Conservation (phyloP, 257 asterid species). For the Craterostigma plantagineum region DNA sequence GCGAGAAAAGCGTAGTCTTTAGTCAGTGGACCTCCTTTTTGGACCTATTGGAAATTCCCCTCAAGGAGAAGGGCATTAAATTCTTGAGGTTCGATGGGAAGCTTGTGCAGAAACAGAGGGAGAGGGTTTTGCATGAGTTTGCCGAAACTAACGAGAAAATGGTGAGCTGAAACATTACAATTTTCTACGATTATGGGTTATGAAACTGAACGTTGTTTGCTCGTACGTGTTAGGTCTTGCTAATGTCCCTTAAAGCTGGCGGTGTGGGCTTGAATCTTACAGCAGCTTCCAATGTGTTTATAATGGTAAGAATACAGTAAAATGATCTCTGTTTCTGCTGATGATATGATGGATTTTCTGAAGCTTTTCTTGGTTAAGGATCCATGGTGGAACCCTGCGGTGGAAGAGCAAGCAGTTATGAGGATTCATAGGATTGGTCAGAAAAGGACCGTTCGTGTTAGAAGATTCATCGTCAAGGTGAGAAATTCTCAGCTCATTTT, state of each 20-base stretch:
- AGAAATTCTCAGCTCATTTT: background rate
- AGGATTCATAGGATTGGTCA: constrained; percentile 98
- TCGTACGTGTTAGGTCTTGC: constrained; percentile 40
- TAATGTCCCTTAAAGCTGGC: constrained; percentile 95
- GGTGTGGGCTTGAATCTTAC: constrained; percentile 96
- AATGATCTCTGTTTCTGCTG: background rate
- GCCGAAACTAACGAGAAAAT: constrained; percentile 55
- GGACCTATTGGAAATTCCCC: constrained; percentile 87
- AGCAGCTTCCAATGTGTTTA: constrained; percentile 86
- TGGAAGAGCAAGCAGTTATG: constrained; percentile 98
- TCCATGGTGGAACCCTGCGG: constrained; percentile 99
- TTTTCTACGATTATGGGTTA: background rate
- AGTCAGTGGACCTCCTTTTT: constrained; percentile 98
- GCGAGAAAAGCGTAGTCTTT: constrained; percentile 61
- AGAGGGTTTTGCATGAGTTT: constrained; percentile 65
- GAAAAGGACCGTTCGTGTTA: constrained; percentile 53
- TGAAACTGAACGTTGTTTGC: background rate
- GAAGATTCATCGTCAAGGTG: constrained; percentile 79
- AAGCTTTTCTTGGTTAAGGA: constrained; percentile 25
- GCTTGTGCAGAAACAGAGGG: constrained; percentile 80
- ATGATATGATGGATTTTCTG: too few relatives aligned
- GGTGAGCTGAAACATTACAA: constrained; percentile 17
- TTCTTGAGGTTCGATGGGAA: constrained; percentile 94
- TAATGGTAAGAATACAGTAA: constrained; percentile 37
- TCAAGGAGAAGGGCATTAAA: constrained; percentile 42